Base-by-base conservation (phyloP, 2,329 filamentous ascomycete genomes). In the Penicillium polonicum region DNA sequence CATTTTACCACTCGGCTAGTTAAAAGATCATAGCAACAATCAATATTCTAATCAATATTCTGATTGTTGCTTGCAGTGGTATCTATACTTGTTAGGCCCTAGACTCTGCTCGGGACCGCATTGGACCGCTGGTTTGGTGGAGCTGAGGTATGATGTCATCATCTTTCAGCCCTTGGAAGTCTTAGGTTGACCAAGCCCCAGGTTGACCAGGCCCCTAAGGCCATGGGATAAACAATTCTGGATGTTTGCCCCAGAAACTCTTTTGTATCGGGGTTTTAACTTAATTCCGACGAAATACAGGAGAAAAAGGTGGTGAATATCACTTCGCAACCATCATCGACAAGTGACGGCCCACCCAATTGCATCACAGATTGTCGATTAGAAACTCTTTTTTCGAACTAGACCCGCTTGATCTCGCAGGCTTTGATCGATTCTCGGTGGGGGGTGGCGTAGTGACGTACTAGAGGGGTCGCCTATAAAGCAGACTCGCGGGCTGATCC, bases 301-400 rank as follows among this genome's bases (percentile, higher is more conserved):
- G 9, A 13, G 19, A 6, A 23, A 31, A 46, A 5, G 29, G 29
- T 7, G 7, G 36, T 42, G 51, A 48, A 48, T 55, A 56, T 58
- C 50, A 13, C 15, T 29, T 36, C 23, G 19, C 38, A 45, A 29
- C 9, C n/a, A 25, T 17, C 25, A 29, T 49, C 8, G 17, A 19
- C 19, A 25, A 41, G 36, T 23, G 23, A 12, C 15, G 42, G 38
- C 46, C 53, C 53, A 51, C 25, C 21, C n/a, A 10, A 44, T 61
- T 58, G 54, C 49, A 57, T 52, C 54, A 54, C 57, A 45, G 17
- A 42, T 31, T 25, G 3, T 19, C 33, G 25, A 25, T n/a, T 38
- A 9, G 17, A 36, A 36, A 33, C 31, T 13, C n/a, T 21, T 13
- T 2, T 21, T 21, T 6, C 9, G 1, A 19, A 21, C 38, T n/a